Base-by-base conservation (phyloP, 2,329 filamentous ascomycete species). In the Cryoendolithus antarcticus region DNA sequence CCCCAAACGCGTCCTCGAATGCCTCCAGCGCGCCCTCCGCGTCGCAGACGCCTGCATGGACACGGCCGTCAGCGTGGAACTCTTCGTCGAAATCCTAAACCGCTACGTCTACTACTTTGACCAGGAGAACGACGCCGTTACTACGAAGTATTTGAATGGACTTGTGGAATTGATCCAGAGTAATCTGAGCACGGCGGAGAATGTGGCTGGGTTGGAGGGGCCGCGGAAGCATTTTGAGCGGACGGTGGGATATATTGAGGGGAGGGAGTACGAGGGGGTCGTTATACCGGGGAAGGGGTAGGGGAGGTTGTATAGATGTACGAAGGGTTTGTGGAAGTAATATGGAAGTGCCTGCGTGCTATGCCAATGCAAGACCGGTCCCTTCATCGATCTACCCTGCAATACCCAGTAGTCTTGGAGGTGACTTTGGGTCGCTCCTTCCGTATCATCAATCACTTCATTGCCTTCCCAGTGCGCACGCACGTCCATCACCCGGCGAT, bases 21-120 rank as follows among this genome's bases (percentile, higher is more conserved):
- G 91, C 56, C 71, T 98, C 35, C 91, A 98, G 62, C 82, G 91
- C 40, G 91, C 91, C 8, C 77, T 98, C 7, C 81, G 93, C 29
- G 93, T 98, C 21, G 93, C 91, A 2, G 91, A 98, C 62, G 93
- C 91, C 5, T 98, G 91, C 66, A 98, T 98, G 91, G 93, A 98
- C 62, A 91, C 88, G 6, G 86, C 86, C 5, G 86, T 95, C 3
- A 95, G 86, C 2, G 91, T 98, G 35, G 93, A 98, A 64, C 73
- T 98, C 35, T 98, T 98, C 63, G 89, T 98, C 42, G 91, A 98
- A 65, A 98, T 98, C 47, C 68, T 98, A 40, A 95, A 98, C 62
- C 79, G 91, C 62, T 98, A 98, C 59, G 88, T 96, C 38, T 98
- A 98, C 63, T 98, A 96, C 67, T 98, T 95, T 65, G 91, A 98